Evolutionary conservation across 2,329 filamentous ascomycete species (phyloP).

Genomic region (Diplodia seriata): DNA sequence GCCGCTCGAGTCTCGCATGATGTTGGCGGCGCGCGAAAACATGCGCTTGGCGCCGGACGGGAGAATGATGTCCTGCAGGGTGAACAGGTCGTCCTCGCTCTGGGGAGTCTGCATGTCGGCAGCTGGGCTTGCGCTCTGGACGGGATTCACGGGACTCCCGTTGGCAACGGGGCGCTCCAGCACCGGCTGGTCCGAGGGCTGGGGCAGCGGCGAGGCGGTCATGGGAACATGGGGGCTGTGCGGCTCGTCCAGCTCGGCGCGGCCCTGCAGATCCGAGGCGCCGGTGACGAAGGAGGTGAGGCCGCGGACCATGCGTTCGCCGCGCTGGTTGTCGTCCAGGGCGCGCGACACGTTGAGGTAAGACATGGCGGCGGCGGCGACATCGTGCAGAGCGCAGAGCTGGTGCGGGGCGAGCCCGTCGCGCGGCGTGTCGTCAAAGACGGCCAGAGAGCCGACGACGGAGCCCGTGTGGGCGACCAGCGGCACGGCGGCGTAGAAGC

Average conservation of each 20-base stretch:
- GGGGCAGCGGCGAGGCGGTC: neutral
- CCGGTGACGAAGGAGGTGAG: constrained; percentile 40
- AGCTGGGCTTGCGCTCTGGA: too few relatives aligned
- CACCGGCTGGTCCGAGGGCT: neutral
- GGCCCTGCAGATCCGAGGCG: constrained; percentile 20
- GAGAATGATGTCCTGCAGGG: constrained; percentile 42
- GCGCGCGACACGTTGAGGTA: constrained; percentile 36
- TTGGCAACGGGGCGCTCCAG: neutral
- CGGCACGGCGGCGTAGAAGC: constrained; percentile 43
- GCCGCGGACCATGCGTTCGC: constrained; percentile 43
- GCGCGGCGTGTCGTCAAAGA: constrained; percentile 40
- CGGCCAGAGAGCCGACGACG: constrained; percentile 38
- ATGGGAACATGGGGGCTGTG: neutral
- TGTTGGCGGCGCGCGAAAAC: constrained; percentile 45
- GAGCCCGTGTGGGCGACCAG: constrained; percentile 38
- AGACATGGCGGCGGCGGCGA: constrained; percentile 39
- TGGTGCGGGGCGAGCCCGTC: constrained; percentile 35
- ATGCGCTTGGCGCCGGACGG: constrained; percentile 41
- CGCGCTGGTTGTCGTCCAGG: constrained; percentile 36
- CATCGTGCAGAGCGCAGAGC: constrained; percentile 41
- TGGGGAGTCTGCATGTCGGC: neutral
- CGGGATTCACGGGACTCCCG: neutral
- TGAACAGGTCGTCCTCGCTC: neutral
- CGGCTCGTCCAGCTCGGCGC: neutral
- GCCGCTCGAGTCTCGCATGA: constrained; percentile 43